A percentile compares a stretch with the other conserved stretches of the same genome.
Evolutionary conservation across 257 asterid genomes (phyloP).

Genomic region (Solanum corneliomulleri): DNA sequence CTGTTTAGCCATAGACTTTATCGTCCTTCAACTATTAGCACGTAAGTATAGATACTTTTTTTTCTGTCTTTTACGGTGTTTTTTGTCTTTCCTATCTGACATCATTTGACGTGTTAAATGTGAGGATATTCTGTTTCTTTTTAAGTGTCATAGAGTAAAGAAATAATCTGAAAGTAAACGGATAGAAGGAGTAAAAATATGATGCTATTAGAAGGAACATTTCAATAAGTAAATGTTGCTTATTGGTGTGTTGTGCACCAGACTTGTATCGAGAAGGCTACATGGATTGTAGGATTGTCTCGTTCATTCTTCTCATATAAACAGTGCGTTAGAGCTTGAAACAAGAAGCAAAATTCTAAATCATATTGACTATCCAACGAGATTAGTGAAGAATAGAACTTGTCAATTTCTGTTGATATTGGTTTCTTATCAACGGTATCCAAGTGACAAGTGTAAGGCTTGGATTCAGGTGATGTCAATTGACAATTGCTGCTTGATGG

Average conservation of each 20-base stretch:
- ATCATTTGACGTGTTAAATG: not conserved
- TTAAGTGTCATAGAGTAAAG: not conserved
- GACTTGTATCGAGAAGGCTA: not conserved
- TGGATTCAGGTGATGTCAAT: not conserved
- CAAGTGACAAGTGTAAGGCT: not conserved
- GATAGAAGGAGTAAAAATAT: not conserved
- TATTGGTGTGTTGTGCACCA: not conserved
- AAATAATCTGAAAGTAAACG: not conserved
- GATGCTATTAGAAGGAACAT: not conserved
- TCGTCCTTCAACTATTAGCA: constrained; percentile 82
- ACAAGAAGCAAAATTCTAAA: not conserved
- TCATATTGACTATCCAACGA: not conserved
- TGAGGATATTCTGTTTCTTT: not conserved
- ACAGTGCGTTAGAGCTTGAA: not conserved
- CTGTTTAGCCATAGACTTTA: constrained; percentile 62
- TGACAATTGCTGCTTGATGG: not conserved
- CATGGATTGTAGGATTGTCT: not conserved
- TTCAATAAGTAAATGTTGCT: not conserved
- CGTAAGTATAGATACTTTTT: constrained; percentile 40
- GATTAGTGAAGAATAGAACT: not conserved
- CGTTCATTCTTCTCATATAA: not conserved
- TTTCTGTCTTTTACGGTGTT: not conserved
- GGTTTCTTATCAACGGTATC: not conserved
- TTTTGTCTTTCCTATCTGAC: not conserved
- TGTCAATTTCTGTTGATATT: not conserved